Percentiles rank a stretch among this genome's conserved stretches.
Evolutionary conservation across 2,329 filamentous ascomycete species (phyloP).

Genomic region (Hypoxylon sp.): DNA sequence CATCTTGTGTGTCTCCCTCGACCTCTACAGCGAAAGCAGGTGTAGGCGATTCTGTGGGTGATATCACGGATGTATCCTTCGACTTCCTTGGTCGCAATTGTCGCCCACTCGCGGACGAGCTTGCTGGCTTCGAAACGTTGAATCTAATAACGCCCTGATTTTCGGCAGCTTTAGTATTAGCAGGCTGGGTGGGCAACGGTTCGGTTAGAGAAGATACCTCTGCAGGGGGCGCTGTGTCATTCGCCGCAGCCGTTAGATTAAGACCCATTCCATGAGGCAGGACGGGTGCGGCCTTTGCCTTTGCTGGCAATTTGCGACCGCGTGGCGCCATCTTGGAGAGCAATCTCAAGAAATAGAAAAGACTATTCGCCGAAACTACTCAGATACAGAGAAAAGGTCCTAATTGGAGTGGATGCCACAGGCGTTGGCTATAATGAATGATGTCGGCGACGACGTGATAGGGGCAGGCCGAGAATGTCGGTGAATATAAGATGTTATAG

Average conservation of each 20-base stretch:
- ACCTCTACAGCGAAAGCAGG: neutral
- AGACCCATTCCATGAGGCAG: constrained; percentile 48
- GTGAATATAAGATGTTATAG: neutral
- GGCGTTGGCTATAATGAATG: neutral
- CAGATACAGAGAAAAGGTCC: no score
- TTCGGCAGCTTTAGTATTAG: neutral
- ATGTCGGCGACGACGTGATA: neutral
- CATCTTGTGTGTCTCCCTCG: neutral
- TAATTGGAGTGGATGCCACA: neutral
- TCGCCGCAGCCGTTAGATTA: neutral
- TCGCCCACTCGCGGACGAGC: neutral
- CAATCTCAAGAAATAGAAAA: no score
- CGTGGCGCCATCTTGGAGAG: constrained; percentile 36
- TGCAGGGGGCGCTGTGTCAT: neutral
- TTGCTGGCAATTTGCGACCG: constrained; percentile 28
- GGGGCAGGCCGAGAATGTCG: neutral
- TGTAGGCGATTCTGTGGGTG: neutral
- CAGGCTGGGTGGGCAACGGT: neutral
- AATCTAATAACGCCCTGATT: constrained; percentile 8
- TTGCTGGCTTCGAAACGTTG: constrained; percentile 11
- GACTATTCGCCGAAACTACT: no score
- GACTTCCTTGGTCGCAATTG: constrained; percentile 26
- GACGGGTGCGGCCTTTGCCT: constrained; percentile 36
- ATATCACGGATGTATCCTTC: neutral
- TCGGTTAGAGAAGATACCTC: neutral